Evolutionary conservation across 192 early-diverging fungal species (phyloP), one percentile per base, ranked within the genome.

Genomic region (Entomortierella lignicola): DNA sequence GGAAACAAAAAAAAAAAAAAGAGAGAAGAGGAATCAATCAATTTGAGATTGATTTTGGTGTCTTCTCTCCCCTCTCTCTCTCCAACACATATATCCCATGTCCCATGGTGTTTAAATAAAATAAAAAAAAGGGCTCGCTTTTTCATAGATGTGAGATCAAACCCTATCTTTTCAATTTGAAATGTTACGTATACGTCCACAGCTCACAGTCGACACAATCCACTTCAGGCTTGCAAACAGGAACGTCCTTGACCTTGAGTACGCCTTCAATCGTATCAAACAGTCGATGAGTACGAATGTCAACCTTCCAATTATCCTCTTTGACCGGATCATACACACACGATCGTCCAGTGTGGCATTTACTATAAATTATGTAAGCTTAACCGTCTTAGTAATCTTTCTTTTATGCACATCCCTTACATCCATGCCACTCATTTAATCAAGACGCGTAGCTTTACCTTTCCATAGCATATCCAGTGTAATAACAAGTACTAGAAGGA

Each of bases 231-330:
- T 66, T 63, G 66, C 91, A 93, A 25, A 77, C 61, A 2, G 87
- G 86, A 23, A 80, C 71, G 29, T 83, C 68, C 52, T 80, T 81
- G 39, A 77, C 42, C 25, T 72, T 79, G 32, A 94, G 57, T 23
- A 91, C 87, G 29, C 83, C 82, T 26, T 94, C 89, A 61, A 98
- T 92, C 20, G 95, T 89, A 37, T 90, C 89, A 29, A 86, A 86
- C 30, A 97, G 92, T 18, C 92, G 84, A 82, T 98, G 97, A 32
- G 91, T 87, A 50, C 90, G 86, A 39, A 97, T 89, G 65, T 93
- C 91, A 17, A 89, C 72, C 56, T 87, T 85, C 92, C 89, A 92
- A 43, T 82, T 84, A 27, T 88, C 82, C 41, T 85, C 81, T n/a
- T 72, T 71, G 15, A 93, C 90, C 2, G 89, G 86, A 66, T 94